These are phyloP conservation scores for Salvia rosmarinus DNA, from an alignment of 257 asterid species.

Conservation along the genomic window DNA sequence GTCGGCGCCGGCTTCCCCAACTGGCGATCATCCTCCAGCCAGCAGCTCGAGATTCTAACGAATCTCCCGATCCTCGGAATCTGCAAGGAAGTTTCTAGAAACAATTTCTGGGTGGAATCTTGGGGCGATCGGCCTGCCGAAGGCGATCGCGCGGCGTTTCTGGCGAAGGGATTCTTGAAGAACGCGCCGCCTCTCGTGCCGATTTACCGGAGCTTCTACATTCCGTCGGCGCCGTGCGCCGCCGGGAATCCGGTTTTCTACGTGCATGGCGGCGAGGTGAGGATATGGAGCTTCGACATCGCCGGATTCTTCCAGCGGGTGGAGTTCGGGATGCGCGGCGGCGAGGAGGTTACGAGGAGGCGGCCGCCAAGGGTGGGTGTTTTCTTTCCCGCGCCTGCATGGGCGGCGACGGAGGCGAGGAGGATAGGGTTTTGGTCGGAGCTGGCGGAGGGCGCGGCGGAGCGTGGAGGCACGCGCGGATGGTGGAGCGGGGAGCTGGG, in stretches of 20 bases:
- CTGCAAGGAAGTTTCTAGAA: constrained; percentile 53
- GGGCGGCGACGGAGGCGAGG: constrained; percentile 91
- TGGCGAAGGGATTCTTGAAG: constrained; percentile 46
- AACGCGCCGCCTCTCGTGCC: constrained; percentile 71
- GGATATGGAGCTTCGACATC: constrained; percentile 72
- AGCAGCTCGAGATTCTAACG: constrained; percentile 57
- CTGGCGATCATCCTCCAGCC: constrained; percentile 82
- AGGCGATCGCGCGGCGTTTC: constrained; percentile 47
- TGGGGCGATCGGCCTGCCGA: constrained; percentile 75
- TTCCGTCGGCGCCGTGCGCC: constrained; percentile 61
- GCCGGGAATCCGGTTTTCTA: constrained; percentile 90
- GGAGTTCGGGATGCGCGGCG: constrained; percentile 40
- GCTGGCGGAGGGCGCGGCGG: constrained; percentile 43
- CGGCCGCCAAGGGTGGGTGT: constrained; percentile 13
- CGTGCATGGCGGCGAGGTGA: constrained; percentile 64
- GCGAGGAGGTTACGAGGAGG: constrained; percentile 34
- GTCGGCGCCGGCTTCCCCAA: constrained; percentile 80
- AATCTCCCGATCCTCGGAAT: constrained; percentile 58
- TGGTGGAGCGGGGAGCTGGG: constrained; percentile 76
- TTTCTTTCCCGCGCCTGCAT: constrained; percentile 59
- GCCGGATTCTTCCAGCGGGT: constrained; percentile 66
- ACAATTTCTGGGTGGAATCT: constrained; percentile 54
- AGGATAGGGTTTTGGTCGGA: constrained; percentile 77
- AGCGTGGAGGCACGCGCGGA: constrained; percentile 31
- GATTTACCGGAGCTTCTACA: constrained; percentile 61